These are phyloP conservation scores for Lycium ferocissimum DNA, from an alignment of 257 asterid species.

Conservation along the genomic window DNA sequence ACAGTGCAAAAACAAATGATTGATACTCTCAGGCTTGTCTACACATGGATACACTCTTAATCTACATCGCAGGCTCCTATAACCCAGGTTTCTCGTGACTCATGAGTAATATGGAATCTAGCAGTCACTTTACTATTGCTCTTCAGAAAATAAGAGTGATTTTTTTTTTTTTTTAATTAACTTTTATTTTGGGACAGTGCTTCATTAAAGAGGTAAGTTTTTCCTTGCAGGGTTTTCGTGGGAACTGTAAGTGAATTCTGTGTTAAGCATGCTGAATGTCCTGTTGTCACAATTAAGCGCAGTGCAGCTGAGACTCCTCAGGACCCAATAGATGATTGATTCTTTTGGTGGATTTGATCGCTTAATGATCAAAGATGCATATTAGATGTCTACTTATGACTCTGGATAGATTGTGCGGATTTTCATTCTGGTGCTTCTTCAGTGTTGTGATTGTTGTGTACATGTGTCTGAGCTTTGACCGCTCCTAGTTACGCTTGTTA, in stretches of 20 bases:
- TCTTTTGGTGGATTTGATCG: slow-evolving; percentile 20
- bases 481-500: background rate
- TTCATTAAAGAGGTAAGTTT: slow-evolving; percentile 6
- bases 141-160: background rate
- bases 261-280: slow-evolving; percentile 79
- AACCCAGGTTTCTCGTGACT: background rate
- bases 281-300: slow-evolving; percentile 60
- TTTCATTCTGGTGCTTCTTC: background rate
- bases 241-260: slow-evolving; percentile 95
- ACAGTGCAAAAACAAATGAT: no score
- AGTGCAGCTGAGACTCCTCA: slow-evolving; percentile 67
- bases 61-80: background rate
- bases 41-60: background rate
- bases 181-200: background rate
- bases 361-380: background rate
- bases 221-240: slow-evolving; percentile 71
- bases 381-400: background rate
- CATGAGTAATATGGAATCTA: background rate
- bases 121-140: slow-evolving; percentile 3
- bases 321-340: slow-evolving; percentile 55
- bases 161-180: background rate
- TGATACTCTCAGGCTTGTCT: no score
- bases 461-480: background rate
- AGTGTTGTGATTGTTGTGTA: background rate
- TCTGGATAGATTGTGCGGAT: background rate